A percentile compares a stretch with the other conserved stretches of the same genome.
These are phyloP conservation scores for Vigna reflexopilosa DNA, from an alignment of 306 rosid genomes.

Conservation along the genomic window DNA sequence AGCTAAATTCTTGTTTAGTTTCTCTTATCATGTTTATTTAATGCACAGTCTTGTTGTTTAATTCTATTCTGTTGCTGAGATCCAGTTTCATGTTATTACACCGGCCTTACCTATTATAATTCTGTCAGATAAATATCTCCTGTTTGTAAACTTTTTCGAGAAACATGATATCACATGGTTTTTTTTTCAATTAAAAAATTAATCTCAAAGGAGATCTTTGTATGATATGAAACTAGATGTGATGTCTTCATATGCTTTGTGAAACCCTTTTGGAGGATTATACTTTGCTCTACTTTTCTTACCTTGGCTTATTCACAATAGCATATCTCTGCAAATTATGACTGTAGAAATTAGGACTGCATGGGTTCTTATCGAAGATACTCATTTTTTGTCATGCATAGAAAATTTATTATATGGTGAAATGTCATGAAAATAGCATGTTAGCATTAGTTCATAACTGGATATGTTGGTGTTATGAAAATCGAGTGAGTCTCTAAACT, in stretches of 20 bases:
- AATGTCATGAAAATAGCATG: neutral
- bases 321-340: constrained; percentile 2
- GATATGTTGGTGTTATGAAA: neutral
- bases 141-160: neutral
- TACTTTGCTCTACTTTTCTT: neutral
- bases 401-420: neutral
- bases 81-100: neutral
- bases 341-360: neutral
- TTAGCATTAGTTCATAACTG: neutral
- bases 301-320: constrained; percentile 6
- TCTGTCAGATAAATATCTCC: neutral
- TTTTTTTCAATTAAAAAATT: neutral
- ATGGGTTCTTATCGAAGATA: neutral
- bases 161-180: neutral
- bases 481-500: neutral
- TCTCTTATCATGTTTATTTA: neutral
- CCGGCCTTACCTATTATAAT: neutral
- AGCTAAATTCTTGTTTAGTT: constrained; percentile 20
- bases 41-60: neutral
- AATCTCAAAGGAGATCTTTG: constrained; percentile 8
- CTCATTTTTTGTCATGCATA: neutral
- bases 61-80: neutral
- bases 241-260: neutral
- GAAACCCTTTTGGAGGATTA: neutral
- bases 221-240: neutral